Conservation (phyloP, 306 rosid genomes). For the Acacia melanoxylon region DNA sequence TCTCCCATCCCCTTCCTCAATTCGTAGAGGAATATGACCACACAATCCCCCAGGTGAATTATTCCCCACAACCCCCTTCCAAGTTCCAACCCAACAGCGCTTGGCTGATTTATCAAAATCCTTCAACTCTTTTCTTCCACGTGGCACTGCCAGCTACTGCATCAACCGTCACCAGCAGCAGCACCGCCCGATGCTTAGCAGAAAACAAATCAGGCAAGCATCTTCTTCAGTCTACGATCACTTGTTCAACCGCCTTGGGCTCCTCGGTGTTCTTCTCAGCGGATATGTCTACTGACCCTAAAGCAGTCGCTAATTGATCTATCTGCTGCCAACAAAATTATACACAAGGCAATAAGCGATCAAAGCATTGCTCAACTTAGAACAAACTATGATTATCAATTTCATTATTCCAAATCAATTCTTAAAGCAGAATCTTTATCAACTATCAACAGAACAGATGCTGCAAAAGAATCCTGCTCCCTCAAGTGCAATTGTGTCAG, state of each 20-base stretch:
- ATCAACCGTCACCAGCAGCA: conserved; percentile 21
- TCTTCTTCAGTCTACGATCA: conserved; percentile 34
- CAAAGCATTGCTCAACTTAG: not conserved
- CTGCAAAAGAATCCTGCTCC: conserved; percentile 30
- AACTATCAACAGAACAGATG: conserved; percentile 29
- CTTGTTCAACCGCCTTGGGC: conserved; percentile 34
- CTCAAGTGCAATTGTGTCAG: conserved; percentile 30
- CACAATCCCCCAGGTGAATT: conserved; percentile 2
- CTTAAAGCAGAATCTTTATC: conserved; percentile 36
- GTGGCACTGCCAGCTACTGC: conserved; percentile 19
- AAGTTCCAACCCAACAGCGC: conserved; percentile 25
- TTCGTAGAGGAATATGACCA: conserved; percentile 23
- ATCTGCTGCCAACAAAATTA: conserved; percentile 45
- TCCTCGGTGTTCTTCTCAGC: conserved; percentile 41
- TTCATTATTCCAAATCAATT: conserved; percentile 30
- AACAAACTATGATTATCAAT: not conserved
- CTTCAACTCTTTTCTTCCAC: conserved; percentile 14
- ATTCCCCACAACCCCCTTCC: not conserved
- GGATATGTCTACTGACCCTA: conserved; percentile 53
- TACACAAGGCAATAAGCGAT: not conserved
- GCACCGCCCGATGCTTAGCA: not conserved
- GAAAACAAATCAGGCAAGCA: conserved; percentile 14
- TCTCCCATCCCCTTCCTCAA: conserved; percentile 2
- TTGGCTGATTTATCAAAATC: not conserved
- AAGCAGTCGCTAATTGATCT: conserved; percentile 46